Conservation (phyloP, 257 asterid genomes). For the Nicotiana paniculata region DNA sequence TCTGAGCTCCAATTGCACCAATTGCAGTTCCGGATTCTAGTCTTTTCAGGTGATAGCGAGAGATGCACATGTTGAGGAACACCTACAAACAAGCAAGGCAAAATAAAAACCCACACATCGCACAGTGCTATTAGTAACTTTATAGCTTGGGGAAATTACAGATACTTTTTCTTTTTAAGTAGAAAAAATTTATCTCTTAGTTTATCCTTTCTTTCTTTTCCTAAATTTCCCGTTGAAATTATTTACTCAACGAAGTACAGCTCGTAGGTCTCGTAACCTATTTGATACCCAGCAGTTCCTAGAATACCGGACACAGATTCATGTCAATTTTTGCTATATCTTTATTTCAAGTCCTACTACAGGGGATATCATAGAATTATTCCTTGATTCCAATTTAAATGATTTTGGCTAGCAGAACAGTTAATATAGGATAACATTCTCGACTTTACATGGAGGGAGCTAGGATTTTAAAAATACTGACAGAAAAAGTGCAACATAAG, state of each 20-base stretch:
- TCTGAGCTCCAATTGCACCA: conserved; percentile 96
- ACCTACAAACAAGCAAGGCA: conserved; percentile 36
- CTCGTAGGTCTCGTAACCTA: neutral
- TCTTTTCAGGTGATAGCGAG: conserved; percentile 71
- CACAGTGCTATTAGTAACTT: conserved; percentile 4
- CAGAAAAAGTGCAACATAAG: neutral
- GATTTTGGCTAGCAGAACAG: neutral
- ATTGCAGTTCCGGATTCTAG: conserved; percentile 86
- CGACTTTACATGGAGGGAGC: neutral
- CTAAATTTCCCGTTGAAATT: neutral
- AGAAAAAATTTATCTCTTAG: neutral
- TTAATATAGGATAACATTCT: neutral
- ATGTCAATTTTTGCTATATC: neutral
- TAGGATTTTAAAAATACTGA: neutral
- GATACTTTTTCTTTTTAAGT: neutral
- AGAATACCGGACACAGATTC: neutral
- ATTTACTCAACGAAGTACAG: neutral
- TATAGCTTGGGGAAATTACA: neutral
- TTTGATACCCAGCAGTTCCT: no score
- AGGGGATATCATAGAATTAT: neutral
- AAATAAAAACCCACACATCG: neutral
- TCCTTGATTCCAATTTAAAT: neutral
- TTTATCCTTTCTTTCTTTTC: neutral
- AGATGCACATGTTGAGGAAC: conserved; percentile 67
- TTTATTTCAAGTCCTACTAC: neutral